Conservation (phyloP, 1,284 basidiomycete species). For the Psilocybe mexicana region DNA sequence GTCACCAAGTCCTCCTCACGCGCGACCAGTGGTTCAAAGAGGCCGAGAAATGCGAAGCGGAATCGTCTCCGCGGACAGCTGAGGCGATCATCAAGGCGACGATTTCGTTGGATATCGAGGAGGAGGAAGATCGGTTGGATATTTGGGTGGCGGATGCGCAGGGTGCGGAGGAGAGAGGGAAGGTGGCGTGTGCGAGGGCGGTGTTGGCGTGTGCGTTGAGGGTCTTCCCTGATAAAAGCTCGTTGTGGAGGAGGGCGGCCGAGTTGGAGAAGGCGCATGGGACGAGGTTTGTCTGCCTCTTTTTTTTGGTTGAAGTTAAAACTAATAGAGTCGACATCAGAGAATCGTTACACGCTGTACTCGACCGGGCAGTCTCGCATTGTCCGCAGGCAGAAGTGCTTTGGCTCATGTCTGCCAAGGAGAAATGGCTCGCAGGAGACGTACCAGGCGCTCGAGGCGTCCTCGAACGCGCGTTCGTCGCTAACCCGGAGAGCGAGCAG, state of each 20-base stretch:
- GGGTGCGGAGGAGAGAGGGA: slow-evolving; percentile 71
- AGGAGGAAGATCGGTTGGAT: slow-evolving; percentile 88
- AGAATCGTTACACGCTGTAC: slow-evolving; percentile 4
- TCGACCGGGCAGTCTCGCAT: slow-evolving; percentile 76
- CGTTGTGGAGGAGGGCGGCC: slow-evolving; percentile 88
- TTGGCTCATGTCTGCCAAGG: slow-evolving; percentile 97
- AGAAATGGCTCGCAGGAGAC: slow-evolving; percentile 90
- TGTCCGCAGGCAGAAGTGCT: slow-evolving; percentile 94
- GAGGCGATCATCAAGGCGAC: slow-evolving; percentile 97
- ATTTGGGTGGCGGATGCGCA: slow-evolving; percentile 95
- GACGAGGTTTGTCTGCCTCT: slow-evolving; percentile 52
- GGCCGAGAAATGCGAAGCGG: slow-evolving; percentile 88
- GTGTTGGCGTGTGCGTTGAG: slow-evolving; percentile 89
- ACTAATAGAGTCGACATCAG: background rate
- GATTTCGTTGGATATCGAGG: slow-evolving; percentile 92
- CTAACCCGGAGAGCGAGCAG: slow-evolving; percentile 94
- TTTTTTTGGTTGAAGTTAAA: background rate
- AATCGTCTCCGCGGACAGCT: slow-evolving; percentile 84
- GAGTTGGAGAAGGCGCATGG: slow-evolving; percentile 92
- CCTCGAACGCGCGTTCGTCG: slow-evolving; percentile 88
- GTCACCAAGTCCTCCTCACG: slow-evolving; percentile 86
- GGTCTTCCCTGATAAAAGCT: slow-evolving; percentile 85
- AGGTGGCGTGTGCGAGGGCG: slow-evolving; percentile 82
- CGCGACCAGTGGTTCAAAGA: slow-evolving; percentile 97
- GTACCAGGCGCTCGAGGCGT: slow-evolving; percentile 86